A percentile compares a stretch with the other conserved stretches of the same genome.
Conservation (phyloP, 257 asterid genomes). For the Knoxia roxburghii region DNA sequence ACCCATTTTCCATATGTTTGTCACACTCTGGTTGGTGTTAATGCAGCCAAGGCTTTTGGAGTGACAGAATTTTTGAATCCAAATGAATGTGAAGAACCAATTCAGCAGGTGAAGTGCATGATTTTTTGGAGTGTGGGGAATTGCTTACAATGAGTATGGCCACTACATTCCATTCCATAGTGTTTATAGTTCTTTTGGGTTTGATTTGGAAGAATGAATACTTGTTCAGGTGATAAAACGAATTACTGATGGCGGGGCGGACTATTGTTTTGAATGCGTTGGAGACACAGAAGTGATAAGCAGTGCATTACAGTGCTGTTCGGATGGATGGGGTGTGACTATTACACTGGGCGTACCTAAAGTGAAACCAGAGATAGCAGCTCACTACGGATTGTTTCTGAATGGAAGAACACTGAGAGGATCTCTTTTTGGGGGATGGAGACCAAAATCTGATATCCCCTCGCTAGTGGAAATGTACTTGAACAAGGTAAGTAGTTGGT, state of each 20-base stretch:
- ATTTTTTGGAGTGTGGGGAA: no score
- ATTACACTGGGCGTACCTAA: conserved; percentile 94
- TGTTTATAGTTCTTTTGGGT: neutral
- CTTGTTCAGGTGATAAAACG: conserved; percentile 63
- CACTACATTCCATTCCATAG: no score
- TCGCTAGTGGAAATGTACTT: conserved; percentile 77
- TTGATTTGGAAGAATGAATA: neutral
- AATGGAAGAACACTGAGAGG: conserved; percentile 79
- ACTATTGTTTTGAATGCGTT: conserved; percentile 87
- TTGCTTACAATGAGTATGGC: no score
- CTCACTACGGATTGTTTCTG: conserved; percentile 78
- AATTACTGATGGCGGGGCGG: conserved; percentile 87
- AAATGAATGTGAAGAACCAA: conserved; percentile 65
- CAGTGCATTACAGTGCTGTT: conserved; percentile 85
- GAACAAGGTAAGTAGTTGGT: conserved; percentile 38
- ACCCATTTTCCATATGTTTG: neutral
- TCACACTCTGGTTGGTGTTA: conserved; percentile 11
- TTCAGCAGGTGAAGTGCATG: conserved; percentile 58
- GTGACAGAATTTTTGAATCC: conserved; percentile 81
- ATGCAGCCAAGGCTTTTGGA: conserved; percentile 81
- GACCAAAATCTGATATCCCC: conserved; percentile 89
- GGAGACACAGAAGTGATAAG: conserved; percentile 77
- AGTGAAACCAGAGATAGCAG: conserved; percentile 63
- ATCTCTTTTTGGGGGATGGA: conserved; percentile 94
- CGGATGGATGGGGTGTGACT: conserved; percentile 91